These are phyloP conservation scores for Ophiostoma ulmi DNA, from an alignment of 2,329 filamentous ascomycete genomes.

Conservation along the genomic window DNA sequence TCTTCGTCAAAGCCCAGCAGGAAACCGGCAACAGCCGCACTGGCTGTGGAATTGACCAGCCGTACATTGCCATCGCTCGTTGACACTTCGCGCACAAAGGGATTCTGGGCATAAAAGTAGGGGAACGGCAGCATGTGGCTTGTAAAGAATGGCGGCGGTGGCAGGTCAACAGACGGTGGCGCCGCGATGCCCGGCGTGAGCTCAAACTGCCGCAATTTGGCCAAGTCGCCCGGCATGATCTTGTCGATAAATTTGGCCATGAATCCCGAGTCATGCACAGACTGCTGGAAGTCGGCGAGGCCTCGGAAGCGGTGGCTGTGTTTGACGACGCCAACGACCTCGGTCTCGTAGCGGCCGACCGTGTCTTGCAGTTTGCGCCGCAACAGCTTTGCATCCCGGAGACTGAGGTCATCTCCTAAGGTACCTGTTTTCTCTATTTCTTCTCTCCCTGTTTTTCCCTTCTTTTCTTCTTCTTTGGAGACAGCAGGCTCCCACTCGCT, in stretches of 20 bases:
- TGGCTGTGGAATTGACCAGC: conserved; percentile 54
- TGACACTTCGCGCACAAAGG: conserved; percentile 61
- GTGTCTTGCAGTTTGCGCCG: conserved; percentile 67
- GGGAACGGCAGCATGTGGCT: conserved; percentile 69
- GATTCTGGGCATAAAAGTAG: conserved; percentile 81
- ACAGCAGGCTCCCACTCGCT: conserved; percentile 41
- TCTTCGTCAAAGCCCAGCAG: conserved; percentile 57
- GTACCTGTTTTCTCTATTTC: background rate
- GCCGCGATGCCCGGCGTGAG: conserved; percentile 59
- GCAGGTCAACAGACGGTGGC: conserved; percentile 60
- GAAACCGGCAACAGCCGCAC: conserved; percentile 53
- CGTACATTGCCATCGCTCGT: conserved; percentile 49
- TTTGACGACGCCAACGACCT: conserved; percentile 66
- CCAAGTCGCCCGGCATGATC: conserved; percentile 62
- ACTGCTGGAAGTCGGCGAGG: conserved; percentile 81
- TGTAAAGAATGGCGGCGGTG: conserved; percentile 75
- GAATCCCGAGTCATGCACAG: conserved; percentile 62
- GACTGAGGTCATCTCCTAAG: conserved; percentile 18
- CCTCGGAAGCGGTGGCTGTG: conserved; percentile 82
- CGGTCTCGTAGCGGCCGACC: conserved; percentile 57
- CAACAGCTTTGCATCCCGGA: conserved; percentile 51
- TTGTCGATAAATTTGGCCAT: conserved; percentile 66
- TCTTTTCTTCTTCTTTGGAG: background rate
- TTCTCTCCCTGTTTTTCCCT: background rate
- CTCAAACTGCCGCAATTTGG: conserved; percentile 56